phyloP scores from a whole-genome alignment of 1,139 yeast genomes.

The Candida labiduridarum region DNA sequence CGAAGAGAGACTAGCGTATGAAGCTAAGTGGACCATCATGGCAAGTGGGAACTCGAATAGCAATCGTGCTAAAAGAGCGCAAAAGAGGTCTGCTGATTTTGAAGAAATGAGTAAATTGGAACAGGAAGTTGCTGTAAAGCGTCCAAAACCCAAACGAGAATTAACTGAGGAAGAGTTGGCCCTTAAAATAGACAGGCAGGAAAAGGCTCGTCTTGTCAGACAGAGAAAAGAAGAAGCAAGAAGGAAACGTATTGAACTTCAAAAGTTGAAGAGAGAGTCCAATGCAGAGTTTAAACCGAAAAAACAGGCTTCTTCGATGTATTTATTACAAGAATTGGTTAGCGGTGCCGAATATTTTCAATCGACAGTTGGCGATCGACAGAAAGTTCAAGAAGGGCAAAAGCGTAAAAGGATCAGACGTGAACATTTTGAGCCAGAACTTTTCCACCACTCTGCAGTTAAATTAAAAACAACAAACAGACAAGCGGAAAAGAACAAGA shows the following conservation, averaged over 20 bases:
- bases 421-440: conserved; percentile 29
- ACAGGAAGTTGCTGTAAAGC: conserved; percentile 9
- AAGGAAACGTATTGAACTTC: not conserved
- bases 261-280: conserved; percentile 4
- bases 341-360: conserved; percentile 42
- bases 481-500: conserved; percentile 13
- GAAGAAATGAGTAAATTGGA: conserved; percentile 12
- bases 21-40: conserved; percentile 40
- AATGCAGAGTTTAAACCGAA: conserved; percentile 11
- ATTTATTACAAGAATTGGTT: conserved; percentile 17
- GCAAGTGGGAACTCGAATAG: conserved; percentile 3
- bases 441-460: conserved; percentile 12
- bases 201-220: not conserved
- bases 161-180: conserved; percentile 11
- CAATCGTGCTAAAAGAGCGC: conserved; percentile 7
- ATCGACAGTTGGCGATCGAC: conserved; percentile 40
- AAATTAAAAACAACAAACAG: conserved; percentile 11
- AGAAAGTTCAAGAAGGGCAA: conserved; percentile 31
- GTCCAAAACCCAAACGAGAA: conserved; percentile 1
- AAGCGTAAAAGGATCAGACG: conserved; percentile 36
- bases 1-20: conserved; percentile 38
- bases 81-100: conserved; percentile 10
- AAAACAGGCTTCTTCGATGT: conserved; percentile 10
- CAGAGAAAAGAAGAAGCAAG: conserved; percentile 3
- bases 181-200: conserved; percentile 1